Conservation (phyloP, 352 stramenopile genomes). For the Detonula confervacea region DNA sequence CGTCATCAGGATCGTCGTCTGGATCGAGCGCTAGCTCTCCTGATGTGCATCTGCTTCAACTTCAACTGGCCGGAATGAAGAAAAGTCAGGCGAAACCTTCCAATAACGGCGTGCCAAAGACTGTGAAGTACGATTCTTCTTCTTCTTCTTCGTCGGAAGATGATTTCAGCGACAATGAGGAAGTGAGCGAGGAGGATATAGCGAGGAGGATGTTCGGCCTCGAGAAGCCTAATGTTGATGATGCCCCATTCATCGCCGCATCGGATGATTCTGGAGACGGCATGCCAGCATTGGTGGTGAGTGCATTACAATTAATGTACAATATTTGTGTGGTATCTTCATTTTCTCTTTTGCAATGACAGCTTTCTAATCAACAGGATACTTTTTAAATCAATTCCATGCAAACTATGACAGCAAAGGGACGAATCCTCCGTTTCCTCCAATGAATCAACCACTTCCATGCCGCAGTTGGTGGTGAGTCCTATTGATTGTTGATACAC, state of each 20-base stretch:
- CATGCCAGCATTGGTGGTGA: not conserved
- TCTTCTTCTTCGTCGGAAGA: not conserved
- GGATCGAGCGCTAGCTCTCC: not conserved
- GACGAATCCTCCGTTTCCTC: constrained; percentile 20
- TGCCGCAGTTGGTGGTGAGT: constrained; percentile 13
- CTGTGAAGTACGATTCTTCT: constrained; percentile 6
- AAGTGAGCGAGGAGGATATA: not conserved
- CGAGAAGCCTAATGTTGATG: not conserved
- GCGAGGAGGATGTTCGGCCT: not conserved
- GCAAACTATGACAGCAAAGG: not conserved
- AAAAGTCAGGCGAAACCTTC: not conserved
- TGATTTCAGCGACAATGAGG: not conserved
- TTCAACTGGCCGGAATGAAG: not conserved
- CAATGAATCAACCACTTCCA: constrained; percentile 10
- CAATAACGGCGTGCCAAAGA: not conserved
- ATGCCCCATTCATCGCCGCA: not conserved
- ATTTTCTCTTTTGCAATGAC: not conserved
- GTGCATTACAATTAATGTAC: not conserved
- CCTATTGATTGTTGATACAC: not conserved
- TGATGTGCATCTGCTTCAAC: not conserved
- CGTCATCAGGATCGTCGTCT: not conserved
- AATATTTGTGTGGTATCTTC: not conserved
- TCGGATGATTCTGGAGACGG: constrained; percentile 1
- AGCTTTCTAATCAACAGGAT: not conserved
- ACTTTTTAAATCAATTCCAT: not conserved